A percentile compares a stretch with the other conserved stretches of the same genome.
Conservation (phyloP, 441 rosid species). For the Pelargonium australe region DNA sequence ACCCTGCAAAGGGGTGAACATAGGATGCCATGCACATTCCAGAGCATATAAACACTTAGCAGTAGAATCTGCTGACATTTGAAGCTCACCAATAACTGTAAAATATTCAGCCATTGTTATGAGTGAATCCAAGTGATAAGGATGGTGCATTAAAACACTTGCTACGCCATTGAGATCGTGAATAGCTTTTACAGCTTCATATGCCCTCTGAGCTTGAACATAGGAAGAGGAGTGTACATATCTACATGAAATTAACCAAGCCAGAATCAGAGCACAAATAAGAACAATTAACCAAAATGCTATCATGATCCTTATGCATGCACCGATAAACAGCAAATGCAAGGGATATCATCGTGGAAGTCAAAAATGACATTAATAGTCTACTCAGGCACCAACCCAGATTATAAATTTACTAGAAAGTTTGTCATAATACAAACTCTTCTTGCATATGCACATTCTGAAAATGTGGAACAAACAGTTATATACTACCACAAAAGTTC, state of each 20-base stretch:
- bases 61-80: conserved; percentile 74
- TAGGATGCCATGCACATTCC: conserved; percentile 90
- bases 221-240: conserved; percentile 56
- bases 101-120: conserved; percentile 88
- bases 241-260: conserved; percentile 26
- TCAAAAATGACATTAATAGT: background rate
- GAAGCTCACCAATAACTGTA: conserved; percentile 72
- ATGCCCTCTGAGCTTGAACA: conserved; percentile 62
- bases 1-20: conserved; percentile 68
- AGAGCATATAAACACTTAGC: conserved; percentile 72
- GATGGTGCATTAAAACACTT: conserved; percentile 52
- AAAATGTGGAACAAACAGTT: background rate
- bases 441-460: background rate
- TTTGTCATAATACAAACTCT: background rate
- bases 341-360: background rate
- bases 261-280: conserved; percentile 15
- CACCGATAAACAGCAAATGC: background rate
- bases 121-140: conserved; percentile 82
- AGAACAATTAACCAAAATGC: conserved; percentile 12
- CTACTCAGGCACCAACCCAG: background rate
- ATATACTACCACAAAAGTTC: background rate
- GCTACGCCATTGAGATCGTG: conserved; percentile 82
- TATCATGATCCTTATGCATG: background rate
- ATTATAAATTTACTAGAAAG: background rate
- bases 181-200: conserved; percentile 75